phyloP scores from a whole-genome alignment of 768 basidiomycete species.

The Naematelia encephala region DNA sequence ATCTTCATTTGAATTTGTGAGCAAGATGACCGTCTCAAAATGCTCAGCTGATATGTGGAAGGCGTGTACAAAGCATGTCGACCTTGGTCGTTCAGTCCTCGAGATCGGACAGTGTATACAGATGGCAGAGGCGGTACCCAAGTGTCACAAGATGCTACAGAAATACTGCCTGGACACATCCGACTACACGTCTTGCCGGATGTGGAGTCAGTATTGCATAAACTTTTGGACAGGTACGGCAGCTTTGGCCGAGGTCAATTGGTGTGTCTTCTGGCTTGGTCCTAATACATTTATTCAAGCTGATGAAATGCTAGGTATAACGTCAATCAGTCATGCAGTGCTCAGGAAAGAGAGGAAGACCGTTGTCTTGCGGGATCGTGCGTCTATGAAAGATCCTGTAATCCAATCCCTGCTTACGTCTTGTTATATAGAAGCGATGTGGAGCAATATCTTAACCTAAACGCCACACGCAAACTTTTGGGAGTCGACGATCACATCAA shows the following conservation, averaged over 20 bases:
- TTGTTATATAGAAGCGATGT: conserved; percentile 50
- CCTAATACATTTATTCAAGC: no score
- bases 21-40: neutral
- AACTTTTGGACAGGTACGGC: conserved; percentile 55
- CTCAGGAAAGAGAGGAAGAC: conserved; percentile 55
- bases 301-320: no score
- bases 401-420: conserved; percentile 53
- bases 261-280: no score
- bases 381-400: conserved; percentile 8
- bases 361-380: conserved; percentile 63
- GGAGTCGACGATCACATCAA: conserved; percentile 59
- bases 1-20: neutral
- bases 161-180: conserved; percentile 63
- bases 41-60: conserved; percentile 9
- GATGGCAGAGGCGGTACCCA: conserved; percentile 56
- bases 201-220: conserved; percentile 66
- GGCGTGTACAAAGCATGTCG: conserved; percentile 42
- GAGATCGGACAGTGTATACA: conserved; percentile 38
- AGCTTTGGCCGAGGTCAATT: conserved; percentile 51
- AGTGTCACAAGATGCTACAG: conserved; percentile 62
- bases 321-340: conserved; percentile 60
- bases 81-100: conserved; percentile 34
- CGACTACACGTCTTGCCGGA: conserved; percentile 66
- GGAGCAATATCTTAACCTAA: conserved; percentile 59
- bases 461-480: conserved; percentile 56